Evolutionary conservation across 176 grass and related monocot genomes (phyloP), one percentile per base, ranked within the genome.

Genomic region (Cymbopogon citratus): DNA sequence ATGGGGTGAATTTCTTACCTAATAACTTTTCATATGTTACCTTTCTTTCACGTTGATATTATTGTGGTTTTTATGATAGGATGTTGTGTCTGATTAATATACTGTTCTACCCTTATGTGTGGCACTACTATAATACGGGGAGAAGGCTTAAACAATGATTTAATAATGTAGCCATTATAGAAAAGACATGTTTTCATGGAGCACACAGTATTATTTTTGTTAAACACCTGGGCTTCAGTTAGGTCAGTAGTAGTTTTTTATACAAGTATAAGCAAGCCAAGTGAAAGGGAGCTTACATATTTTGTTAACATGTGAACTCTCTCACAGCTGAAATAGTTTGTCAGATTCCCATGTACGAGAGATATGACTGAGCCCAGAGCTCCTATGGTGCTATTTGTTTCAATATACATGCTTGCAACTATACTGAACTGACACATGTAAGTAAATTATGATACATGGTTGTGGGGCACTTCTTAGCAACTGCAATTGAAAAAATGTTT

Each of bases 1-100:
- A 99, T 87, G 96, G 96, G 80, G 96, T 99, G 74, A 93, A 80
- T 86, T 89, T 36, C 80, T 94, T 29, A 73, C 67, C 68, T 60
- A 60, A 68, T 86, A 68, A 35, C 65, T 52, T 81, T 83, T 57
- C 52, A 23, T 60, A 85, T 34, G 87, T 81, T 62, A 21, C 7
- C 19, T 75, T 86, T 61, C 13, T 75, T 34, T 72, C 14, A 3
- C 15, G 39, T 57, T n/a, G 60, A 82, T 82, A 46, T 49, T 83
- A 39, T 79, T 89, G 29, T 33, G 57, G 74, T 77, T 5, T 26
- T 70, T 69, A 13, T 43, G 38, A 43, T 70, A 25, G n/a, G 73
- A 78, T 67, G n/a, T 39, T 86, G 45, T 79, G 33, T 87, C 21
- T 34, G 46, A 81, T n/a, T 89, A 72, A 83, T 91, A 45, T 68